Conservation (phyloP, 1,284 basidiomycete species). For the Leucocoprinus gongylophorus region DNA sequence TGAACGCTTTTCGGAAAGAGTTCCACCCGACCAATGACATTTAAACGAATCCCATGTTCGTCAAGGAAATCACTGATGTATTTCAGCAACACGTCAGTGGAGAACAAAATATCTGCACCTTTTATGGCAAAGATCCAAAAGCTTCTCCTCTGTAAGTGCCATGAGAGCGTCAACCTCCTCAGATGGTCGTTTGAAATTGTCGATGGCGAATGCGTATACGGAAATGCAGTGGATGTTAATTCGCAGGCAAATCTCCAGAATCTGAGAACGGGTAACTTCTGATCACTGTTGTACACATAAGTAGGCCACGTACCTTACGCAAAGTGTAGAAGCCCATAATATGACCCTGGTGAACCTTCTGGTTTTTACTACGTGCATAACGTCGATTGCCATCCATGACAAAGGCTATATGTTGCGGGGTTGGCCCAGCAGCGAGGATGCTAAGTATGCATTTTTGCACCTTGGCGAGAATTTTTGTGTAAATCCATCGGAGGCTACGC, state of each 20-base stretch:
- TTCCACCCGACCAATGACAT: slow-evolving; percentile 72
- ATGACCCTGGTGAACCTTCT: slow-evolving; percentile 73
- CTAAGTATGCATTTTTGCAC: slow-evolving; percentile 45
- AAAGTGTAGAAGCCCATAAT: slow-evolving; percentile 80
- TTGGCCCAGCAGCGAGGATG: slow-evolving; percentile 73
- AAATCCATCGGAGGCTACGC: slow-evolving; percentile 11
- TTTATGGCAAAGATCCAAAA: slow-evolving; percentile 76
- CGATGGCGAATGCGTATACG: slow-evolving; percentile 94
- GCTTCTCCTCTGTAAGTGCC: slow-evolving; percentile 74
- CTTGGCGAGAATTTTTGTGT: slow-evolving; percentile 25
- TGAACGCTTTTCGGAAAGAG: slow-evolving; percentile 78
- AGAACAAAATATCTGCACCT: slow-evolving; percentile 50
- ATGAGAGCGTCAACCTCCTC: slow-evolving; percentile 89
- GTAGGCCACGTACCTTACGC: slow-evolving; percentile 50
- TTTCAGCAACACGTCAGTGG: not conserved
- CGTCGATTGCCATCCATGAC: slow-evolving; percentile 98
- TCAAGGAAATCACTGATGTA: slow-evolving; percentile 64
- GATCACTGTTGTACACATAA: not conserved
- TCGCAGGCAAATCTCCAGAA: slow-evolving; percentile 76
- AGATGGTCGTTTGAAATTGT: slow-evolving; percentile 89
- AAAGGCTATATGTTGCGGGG: slow-evolving; percentile 90
- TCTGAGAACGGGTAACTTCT: slow-evolving; percentile 35
- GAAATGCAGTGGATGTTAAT: slow-evolving; percentile 79
- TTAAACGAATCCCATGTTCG: slow-evolving; percentile 77
- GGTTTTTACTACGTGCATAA: slow-evolving; percentile 71